Evolutionary conservation across 768 basidiomycete species (phyloP), one percentile per base, ranked within the genome.

Genomic region (Tephrocybe rancida): DNA sequence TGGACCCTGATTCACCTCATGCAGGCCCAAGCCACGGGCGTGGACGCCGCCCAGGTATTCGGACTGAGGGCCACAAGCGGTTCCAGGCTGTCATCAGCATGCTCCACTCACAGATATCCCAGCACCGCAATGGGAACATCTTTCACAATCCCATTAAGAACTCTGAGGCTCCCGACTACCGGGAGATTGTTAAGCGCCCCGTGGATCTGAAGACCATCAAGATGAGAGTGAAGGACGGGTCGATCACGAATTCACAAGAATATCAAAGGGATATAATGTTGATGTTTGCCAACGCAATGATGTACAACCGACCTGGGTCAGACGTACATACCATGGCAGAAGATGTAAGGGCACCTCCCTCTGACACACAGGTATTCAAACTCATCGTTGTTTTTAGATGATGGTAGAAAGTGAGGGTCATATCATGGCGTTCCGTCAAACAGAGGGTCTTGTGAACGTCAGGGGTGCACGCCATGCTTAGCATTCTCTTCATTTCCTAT

Each of bases 231-330:
- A 90, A 89, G 62, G 92, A 95, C 61, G 93, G 93, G 0, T 57
- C 81, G 2, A 93, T 97, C 43, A 74, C 81, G 3, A 92, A 83
- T 59, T 90, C 92, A 1, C 78, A 88, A 27, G 94, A 98, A 65
- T 97, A 88, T 63, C 90, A 95, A 65, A 78, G 93, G 57, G 96
- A 97, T 61, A 82, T 95, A 9, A 88, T 85, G 65, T 76, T 97
- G 57, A 96, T 98, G 88, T 96, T 97, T 69, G 90, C 93, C 7
- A 98, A 98, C 68, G 92, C 96, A 4, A 88, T 96, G 85, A 93
- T 98, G 90, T 98, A 94, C 68, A 98, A 98, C 59, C 76, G 87
- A 43, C 89, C 92, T 1, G 85, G 84, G 3, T 90, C 88, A 14
- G 90, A 92, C 64, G 87, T 96, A n/a, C 85, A 87, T 57, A 78